Percentiles rank a stretch among this genome's conserved stretches.
Conservation (phyloP, 768 basidiomycete species). For the Pisolithus albus region DNA sequence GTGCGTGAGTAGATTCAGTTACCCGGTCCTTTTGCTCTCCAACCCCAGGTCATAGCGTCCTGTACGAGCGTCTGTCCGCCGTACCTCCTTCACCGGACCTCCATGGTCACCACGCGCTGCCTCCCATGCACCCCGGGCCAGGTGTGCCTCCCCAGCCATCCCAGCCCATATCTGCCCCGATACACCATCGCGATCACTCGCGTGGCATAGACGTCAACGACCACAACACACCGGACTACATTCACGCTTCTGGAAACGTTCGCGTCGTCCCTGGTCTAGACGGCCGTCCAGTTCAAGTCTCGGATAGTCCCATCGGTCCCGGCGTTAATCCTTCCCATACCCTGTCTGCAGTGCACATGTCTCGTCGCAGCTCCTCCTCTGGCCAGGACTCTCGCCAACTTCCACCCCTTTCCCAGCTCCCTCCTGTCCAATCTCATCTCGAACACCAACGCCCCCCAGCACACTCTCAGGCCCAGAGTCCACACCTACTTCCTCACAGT, state of each 20-base stretch:
- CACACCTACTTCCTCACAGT: slow-evolving; percentile 37
- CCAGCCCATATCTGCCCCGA: slow-evolving; percentile 14
- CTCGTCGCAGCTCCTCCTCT: slow-evolving; percentile 36
- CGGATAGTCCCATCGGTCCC: slow-evolving; percentile 45
- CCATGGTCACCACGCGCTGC: slow-evolving; percentile 34
- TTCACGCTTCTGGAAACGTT: slow-evolving; percentile 40
- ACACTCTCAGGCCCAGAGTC: slow-evolving; percentile 33
- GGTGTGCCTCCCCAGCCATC: slow-evolving; percentile 31
- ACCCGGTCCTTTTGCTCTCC: slow-evolving; percentile 19
- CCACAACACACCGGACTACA: slow-evolving; percentile 43
- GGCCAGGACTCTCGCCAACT: slow-evolving; percentile 44
- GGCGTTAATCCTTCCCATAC: slow-evolving; percentile 33
- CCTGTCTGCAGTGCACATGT: slow-evolving; percentile 33
- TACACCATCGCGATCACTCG: slow-evolving; percentile 29
- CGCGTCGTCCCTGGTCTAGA: slow-evolving; percentile 43
- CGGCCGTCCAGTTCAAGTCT: slow-evolving; percentile 40
- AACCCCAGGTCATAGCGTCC: slow-evolving; percentile 42
- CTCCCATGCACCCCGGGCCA: slow-evolving; percentile 28
- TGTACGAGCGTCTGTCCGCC: slow-evolving; percentile 70
- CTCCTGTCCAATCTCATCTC: slow-evolving; percentile 35
- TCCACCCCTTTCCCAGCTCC: slow-evolving; percentile 41
- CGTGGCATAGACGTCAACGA: slow-evolving; percentile 44
- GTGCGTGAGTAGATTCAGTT: slow-evolving; percentile 57
- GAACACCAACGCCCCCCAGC: slow-evolving; percentile 27
- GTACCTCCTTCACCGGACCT: slow-evolving; percentile 51